Base-by-base conservation (phyloP, 306 rosid genomes). In the Vigna unguiculata region DNA sequence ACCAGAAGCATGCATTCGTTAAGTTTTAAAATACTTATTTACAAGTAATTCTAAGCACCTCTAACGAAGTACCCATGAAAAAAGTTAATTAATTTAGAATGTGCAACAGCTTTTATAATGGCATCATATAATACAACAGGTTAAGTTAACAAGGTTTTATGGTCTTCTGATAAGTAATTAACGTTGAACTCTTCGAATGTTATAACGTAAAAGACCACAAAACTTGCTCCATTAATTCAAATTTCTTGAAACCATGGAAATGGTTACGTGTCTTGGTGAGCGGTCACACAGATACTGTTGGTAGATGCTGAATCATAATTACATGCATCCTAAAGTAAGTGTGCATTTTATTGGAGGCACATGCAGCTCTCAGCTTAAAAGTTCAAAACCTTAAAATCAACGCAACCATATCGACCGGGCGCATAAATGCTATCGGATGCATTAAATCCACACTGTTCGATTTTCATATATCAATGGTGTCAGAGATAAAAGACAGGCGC, bases 391-490 rank as follows among this genome's bases (percentile, higher is more conserved):
- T 51, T 49, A 66, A 43, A 59, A 43, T 52, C 64, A 69, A 54
- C 60, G 0, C 53, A 75, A 65, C 80, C 1, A 68, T 46, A 46
- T 47, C 72, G 80, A 70, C 57, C 82, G 0, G 43, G 67, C 79
- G 10, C 62, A 74, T 85, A 83, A 83, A 87, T 85, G 89, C 86
- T 49, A 4, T n/a, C 52, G 15, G 45, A 49, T 22, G 86, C 88
- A 86, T 75, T 86, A 22, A 86, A 74, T 81, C 28, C 46, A 65
- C 47, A 38, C 62, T 34, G 83, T 38, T 41, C 53, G 16, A 78
- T 30, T 38, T 25, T 6, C 69, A 14, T 25, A 43, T 40, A 65
- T 49, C 53, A 20, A 52, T n/a, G 47, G 20, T 58, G 84, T 84
- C 84, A 75, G 80, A 83, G 17, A 62, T 13, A 79, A 55, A 24